Evolutionary conservation across 2,329 filamentous ascomycete species (phyloP).

Genomic region (Cladosporium cucumerinum): DNA sequence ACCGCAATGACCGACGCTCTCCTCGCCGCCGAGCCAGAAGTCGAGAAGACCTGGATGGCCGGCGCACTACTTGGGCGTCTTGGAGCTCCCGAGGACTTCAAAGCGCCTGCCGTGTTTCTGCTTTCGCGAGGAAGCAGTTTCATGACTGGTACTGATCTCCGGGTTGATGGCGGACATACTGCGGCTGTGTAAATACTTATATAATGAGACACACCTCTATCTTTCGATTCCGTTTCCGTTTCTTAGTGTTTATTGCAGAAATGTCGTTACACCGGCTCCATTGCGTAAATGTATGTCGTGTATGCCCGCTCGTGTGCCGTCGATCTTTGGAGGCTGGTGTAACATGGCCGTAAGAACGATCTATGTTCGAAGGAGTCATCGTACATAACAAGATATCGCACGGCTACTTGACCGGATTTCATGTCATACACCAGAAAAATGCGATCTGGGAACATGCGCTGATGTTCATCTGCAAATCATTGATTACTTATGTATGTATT

Average conservation of each 20-base stretch:
- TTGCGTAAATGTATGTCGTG: background rate
- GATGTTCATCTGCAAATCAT: background rate
- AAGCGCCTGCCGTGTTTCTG: slow-evolving; percentile 63
- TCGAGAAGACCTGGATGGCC: slow-evolving; percentile 51
- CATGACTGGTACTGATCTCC: slow-evolving; percentile 65
- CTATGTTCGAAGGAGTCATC: background rate
- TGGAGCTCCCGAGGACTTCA: slow-evolving; percentile 54
- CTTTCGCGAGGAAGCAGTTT: slow-evolving; percentile 65
- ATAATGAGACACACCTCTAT: too few species aligned
- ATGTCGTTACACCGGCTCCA: background rate
- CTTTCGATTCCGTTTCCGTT: background rate
- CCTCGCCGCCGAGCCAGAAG: slow-evolving; percentile 42
- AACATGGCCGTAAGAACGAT: background rate
- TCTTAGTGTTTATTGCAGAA: too few species aligned
- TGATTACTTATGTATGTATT: background rate
- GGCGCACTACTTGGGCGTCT: slow-evolving; percentile 52
- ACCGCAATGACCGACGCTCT: slow-evolving; percentile 30
- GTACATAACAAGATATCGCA: background rate
- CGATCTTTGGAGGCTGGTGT: background rate
- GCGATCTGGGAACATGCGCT: background rate
- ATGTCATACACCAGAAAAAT: background rate
- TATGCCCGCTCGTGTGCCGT: background rate
- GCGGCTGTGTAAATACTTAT: background rate
- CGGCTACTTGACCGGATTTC: background rate
- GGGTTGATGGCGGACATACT: slow-evolving; percentile 67